Percentiles rank a stretch among this genome's conserved stretches.
Conservation (phyloP, 176 grass and related monocot genomes). For the Bromus sterilis region DNA sequence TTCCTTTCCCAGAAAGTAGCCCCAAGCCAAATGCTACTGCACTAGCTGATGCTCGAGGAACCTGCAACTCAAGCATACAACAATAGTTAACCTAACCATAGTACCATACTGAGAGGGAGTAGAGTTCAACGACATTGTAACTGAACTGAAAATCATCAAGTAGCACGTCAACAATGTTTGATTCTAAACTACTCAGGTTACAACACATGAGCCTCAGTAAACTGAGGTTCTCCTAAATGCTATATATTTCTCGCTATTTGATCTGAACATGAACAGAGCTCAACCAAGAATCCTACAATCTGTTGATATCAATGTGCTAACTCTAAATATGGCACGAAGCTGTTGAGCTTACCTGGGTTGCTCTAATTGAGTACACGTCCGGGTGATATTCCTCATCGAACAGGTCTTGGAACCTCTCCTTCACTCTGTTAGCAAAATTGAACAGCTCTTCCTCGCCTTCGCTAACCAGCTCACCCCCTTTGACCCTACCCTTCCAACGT, state of each 20-base stretch:
- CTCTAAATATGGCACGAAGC: not conserved
- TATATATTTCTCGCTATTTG: not conserved
- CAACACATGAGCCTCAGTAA: not conserved
- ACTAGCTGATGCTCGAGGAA: conserved; percentile 91
- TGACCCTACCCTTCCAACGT: conserved; percentile 66
- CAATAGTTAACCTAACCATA: not conserved
- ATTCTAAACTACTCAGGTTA: not conserved
- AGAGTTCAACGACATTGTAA: not conserved
- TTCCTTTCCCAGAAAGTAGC: conserved; percentile 83
- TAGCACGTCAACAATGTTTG: not conserved
- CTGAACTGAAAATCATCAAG: not conserved
- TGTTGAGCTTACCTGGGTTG: conserved; percentile 67
- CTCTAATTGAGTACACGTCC: conserved; percentile 63
- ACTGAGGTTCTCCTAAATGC: not conserved
- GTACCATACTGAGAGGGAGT: not conserved
- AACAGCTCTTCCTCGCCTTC: conserved; percentile 87
- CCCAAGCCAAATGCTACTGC: conserved; percentile 95
- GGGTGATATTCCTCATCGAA: conserved; percentile 85
- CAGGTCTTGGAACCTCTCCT: conserved; percentile 59
- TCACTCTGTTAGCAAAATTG: conserved; percentile 64
- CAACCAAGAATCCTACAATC: not conserved
- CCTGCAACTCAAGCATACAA: conserved; percentile 35
- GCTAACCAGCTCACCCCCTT: conserved; percentile 70
- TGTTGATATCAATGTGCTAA: not conserved
- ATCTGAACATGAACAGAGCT: not conserved